Base-by-base conservation (phyloP, 2,329 filamentous ascomycete genomes). In the Pezizomycotina sp. region DNA sequence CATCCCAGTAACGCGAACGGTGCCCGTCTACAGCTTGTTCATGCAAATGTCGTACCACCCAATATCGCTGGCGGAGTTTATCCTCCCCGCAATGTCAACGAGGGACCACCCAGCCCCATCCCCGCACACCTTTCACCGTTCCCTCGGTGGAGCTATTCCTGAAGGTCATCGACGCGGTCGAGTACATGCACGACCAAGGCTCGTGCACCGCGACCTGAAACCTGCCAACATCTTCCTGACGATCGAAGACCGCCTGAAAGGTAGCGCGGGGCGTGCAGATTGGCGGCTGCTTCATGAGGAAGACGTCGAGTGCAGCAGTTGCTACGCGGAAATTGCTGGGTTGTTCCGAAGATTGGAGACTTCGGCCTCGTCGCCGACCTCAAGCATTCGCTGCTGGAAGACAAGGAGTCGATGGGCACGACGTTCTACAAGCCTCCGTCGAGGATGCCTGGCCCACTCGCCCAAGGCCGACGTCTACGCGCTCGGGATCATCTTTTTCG, bases 41-140 rank as follows among this genome's bases (percentile, higher is more conserved):
- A 68, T 75, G n/a, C 70, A 75, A 49, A 77, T 77, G 71, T 69
- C 68, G 4, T 59, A 73, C 3, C 69, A 74, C 51, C 70, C 71
- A 1, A 60, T 73, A 34, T 74, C 69, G 2, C 59, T 78, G 7
- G 62, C 66, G 6, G 64, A 68, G 1, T 76, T 70, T 47, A 52
- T 77, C 4, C 64, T 60, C 28, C 53, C 2, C 48, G 47, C 20
- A 37, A 51, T 31, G 28, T 39, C n/a, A 45, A 46, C 33, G 27
- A 27, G 2, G 12, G 48, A 22, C 38, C 46, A 46, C 6, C 26
- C 8, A 44, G 41, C 13, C 45, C 38, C 3, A 51, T 62, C 4
- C 59, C 59, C 4, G 73, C 77, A 53, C 77, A 73, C 50, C 77
- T 71, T 52, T 73, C 77, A 48, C 49, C 68, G 2, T 52, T 64